Base-by-base conservation (phyloP, 2,329 filamentous ascomycete genomes). In the Aspergillus versicolor region DNA sequence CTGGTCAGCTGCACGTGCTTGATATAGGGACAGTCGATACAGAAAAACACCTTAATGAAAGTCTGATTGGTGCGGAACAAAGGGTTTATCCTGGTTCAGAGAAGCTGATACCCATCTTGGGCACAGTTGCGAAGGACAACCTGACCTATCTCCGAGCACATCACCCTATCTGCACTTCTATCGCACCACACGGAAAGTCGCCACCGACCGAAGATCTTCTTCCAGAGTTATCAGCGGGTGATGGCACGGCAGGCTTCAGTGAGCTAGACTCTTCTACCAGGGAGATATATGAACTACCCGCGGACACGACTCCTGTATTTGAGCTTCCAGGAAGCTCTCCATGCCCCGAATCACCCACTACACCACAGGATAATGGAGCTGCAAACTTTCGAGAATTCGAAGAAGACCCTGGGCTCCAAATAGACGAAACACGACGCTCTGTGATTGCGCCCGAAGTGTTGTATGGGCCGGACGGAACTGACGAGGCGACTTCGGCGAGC, bases 121-220 rank as follows among this genome's bases (percentile, higher is more conserved):
- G 75, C 7, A 73, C 77, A 19, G 71, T 72, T 58, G 81, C 79
- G 8, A 74, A 76, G 7, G 72, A 79, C 1, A 77, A 73, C 24
- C 56, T 86, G 62, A 81, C 76, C 2, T 84, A 83, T 64, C 66
- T 87, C 11, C 76, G 84, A 41, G 74, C 84, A 24, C 81, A 85
- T 56, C 82, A 85, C 70, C 72, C 77, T 30, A 65, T 86, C 15
- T 68, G 84, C 37, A 85, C 82, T 0, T 72, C 80, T 57, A 75
- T 80, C 49, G 63, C 71, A 2, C 72, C 73, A 0, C 52, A 59
- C 6, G 73, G 67, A 48, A 73, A 77, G 19, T 52, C 57, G 15
- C 44, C 61, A 17, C 67, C 68, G 13, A 59, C 66, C 7, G 54
- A 63, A 24, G 62, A 59, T 7, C 62, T 69, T 38, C 60, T 74